These are phyloP conservation scores for Suhomyces choctaworum DNA, from an alignment of 1,139 yeast species.

Conservation along the genomic window DNA sequence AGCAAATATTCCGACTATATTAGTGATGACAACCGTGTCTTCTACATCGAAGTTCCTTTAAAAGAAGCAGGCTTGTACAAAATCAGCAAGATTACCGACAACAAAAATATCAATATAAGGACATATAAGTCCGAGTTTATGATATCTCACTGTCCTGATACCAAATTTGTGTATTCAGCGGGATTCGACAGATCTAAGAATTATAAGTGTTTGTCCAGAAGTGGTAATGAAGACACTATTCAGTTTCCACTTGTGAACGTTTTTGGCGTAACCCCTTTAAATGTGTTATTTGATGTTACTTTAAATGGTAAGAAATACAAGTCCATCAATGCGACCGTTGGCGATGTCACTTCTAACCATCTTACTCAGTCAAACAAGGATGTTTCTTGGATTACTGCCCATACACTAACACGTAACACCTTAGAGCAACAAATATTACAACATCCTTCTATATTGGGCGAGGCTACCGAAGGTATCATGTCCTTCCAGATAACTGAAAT, in stretches of 20 bases:
- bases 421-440: slow-evolving; percentile 39
- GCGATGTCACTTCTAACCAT: slow-evolving; percentile 10
- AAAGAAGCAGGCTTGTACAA: slow-evolving; percentile 72
- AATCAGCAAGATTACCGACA: slow-evolving; percentile 64
- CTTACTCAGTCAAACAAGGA: slow-evolving; percentile 14
- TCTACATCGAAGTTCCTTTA: slow-evolving; percentile 60
- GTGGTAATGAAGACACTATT: slow-evolving; percentile 46
- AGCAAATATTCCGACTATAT: slow-evolving; percentile 23
- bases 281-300: slow-evolving; percentile 58
- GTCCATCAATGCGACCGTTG: slow-evolving; percentile 26
- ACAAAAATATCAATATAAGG: slow-evolving; percentile 62
- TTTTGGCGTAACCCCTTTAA: slow-evolving; percentile 76
- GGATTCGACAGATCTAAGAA: slow-evolving; percentile 21
- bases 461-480: slow-evolving; percentile 55
- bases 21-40: slow-evolving; percentile 33
- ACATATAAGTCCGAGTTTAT: slow-evolving; percentile 63
- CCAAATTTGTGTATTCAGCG: slow-evolving; percentile 45
- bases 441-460: slow-evolving; percentile 23
- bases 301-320: slow-evolving; percentile 46
- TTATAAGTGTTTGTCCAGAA: slow-evolving; percentile 59
- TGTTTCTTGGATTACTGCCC: slow-evolving; percentile 26
- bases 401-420: slow-evolving; percentile 31
- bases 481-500: slow-evolving; percentile 67
- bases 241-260: slow-evolving; percentile 52
- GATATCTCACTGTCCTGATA: slow-evolving; percentile 78